Evolutionary conservation across 495 filamentous ascomycete species (phyloP).

Genomic region (Aspergillus leporis): DNA sequence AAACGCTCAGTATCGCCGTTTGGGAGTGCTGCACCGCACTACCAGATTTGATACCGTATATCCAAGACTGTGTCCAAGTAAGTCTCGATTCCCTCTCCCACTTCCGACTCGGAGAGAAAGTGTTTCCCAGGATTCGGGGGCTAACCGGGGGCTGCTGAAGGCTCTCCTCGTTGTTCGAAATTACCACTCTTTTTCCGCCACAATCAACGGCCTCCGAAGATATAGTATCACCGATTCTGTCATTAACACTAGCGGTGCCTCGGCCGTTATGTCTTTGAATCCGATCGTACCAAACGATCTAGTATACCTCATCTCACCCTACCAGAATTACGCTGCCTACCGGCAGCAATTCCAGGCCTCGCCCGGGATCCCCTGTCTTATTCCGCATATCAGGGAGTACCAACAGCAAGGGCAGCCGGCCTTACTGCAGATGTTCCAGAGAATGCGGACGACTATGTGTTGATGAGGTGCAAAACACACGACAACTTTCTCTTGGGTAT

Average conservation of each 20-base stretch:
- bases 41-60: constrained; percentile 31
- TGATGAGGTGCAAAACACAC: neutral
- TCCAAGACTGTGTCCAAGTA: constrained; percentile 41
- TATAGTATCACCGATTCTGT: constrained; percentile 32
- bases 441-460: constrained; percentile 14
- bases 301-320: constrained; percentile 27
- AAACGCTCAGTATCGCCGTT: constrained; percentile 31
- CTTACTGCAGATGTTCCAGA: constrained; percentile 35
- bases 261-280: constrained; percentile 23
- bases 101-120: too few relatives aligned
- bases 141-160: constrained; percentile 17
- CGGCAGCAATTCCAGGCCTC: constrained; percentile 32
- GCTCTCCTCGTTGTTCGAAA: constrained; percentile 27
- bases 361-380: constrained; percentile 43
- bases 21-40: constrained; percentile 47
- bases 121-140: neutral
- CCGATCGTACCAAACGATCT: constrained; percentile 28
- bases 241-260: constrained; percentile 14
- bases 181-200: constrained; percentile 40
- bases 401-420: constrained; percentile 31
- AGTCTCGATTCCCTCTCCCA: constrained; percentile 11
- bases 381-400: constrained; percentile 41
- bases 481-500: neutral
- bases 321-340: constrained; percentile 38
- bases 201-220: constrained; percentile 36